Conservation (phyloP, 1,139 yeast genomes). For the Taiozyma onychis region DNA sequence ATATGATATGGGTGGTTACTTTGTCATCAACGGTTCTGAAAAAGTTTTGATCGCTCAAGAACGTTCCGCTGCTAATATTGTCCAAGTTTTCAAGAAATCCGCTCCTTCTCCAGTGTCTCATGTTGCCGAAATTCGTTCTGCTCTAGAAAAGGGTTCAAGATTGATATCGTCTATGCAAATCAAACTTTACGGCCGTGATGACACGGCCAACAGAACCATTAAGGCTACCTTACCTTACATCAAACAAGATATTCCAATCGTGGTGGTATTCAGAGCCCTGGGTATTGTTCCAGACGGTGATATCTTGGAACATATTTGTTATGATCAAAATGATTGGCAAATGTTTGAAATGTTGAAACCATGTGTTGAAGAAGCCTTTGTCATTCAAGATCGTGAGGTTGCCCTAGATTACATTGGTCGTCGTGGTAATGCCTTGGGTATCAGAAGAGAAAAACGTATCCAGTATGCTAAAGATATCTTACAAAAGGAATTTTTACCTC, state of each 20-base stretch:
- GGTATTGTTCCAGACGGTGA: conserved; percentile 99
- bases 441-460: conserved; percentile 95
- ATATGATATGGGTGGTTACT: conserved; percentile 98
- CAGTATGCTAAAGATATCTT: conserved; percentile 95
- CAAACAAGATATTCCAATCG: conserved; percentile 94
- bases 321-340: conserved; percentile 97
- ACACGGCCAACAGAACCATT: conserved; percentile 71
- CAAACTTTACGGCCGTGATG: conserved; percentile 82
- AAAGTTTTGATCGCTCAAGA: conserved; percentile 98
- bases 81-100: conserved; percentile 95
- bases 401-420: conserved; percentile 97
- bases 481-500: conserved; percentile 94
- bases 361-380: conserved; percentile 98
- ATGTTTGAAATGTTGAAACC: conserved; percentile 99
- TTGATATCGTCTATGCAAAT: conserved; percentile 92
- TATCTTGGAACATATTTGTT: conserved; percentile 94
- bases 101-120: conserved; percentile 97
- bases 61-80: conserved; percentile 96
- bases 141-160: conserved; percentile 94
- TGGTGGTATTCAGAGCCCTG: conserved; percentile 92
- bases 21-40: conserved; percentile 96
- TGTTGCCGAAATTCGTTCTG: conserved; percentile 94
- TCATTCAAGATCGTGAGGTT: conserved; percentile 95
- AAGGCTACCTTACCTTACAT: conserved; percentile 95
- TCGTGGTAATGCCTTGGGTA: conserved; percentile 93